phyloP scores from a whole-genome alignment of 2,329 filamentous ascomycete species.

The Thielaviopsis punctulata region DNA sequence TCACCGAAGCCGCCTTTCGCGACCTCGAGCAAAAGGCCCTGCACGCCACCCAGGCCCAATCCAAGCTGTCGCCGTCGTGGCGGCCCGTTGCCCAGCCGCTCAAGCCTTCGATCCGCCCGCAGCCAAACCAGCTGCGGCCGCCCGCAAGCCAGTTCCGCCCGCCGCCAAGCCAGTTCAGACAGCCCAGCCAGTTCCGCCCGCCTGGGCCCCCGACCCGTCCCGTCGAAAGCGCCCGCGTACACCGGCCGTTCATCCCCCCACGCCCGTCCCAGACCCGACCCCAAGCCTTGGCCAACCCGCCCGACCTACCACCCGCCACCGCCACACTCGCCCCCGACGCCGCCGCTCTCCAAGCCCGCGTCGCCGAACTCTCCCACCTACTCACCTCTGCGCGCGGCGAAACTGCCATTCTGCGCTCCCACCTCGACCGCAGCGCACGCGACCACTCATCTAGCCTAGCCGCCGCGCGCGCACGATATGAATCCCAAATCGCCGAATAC shows the following conservation, averaged over 20 bases:
- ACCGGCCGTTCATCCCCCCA: neutral
- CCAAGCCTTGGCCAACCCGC: too few relatives aligned
- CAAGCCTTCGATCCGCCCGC: conserved; percentile 12
- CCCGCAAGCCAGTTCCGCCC: conserved; percentile 25
- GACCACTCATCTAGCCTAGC: conserved; percentile 46
- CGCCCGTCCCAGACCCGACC: neutral
- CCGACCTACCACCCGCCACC: neutral
- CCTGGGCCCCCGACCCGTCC: too few relatives aligned
- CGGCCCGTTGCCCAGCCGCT: neutral
- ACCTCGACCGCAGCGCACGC: conserved; percentile 42
- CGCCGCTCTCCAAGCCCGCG: conserved; percentile 32
- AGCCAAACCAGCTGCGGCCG: conserved; percentile 17
- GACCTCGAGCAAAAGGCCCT: conserved; percentile 49
- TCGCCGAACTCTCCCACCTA: conserved; percentile 36
- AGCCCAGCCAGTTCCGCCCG: too few relatives aligned
- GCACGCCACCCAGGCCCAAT: conserved; percentile 35
- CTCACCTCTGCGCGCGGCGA: conserved; percentile 51
- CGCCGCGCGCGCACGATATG: conserved; percentile 44
- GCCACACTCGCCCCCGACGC: conserved; percentile 24
- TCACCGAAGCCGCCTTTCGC: conserved; percentile 38
- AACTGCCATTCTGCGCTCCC: conserved; percentile 56
- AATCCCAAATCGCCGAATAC: conserved; percentile 41
- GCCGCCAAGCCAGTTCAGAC: conserved; percentile 13
- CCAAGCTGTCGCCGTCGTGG: neutral
- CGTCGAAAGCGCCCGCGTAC: neutral